Evolutionary conservation across 345 rosid genomes (phyloP).

Genomic region (Aquilaria yunnanensis): DNA sequence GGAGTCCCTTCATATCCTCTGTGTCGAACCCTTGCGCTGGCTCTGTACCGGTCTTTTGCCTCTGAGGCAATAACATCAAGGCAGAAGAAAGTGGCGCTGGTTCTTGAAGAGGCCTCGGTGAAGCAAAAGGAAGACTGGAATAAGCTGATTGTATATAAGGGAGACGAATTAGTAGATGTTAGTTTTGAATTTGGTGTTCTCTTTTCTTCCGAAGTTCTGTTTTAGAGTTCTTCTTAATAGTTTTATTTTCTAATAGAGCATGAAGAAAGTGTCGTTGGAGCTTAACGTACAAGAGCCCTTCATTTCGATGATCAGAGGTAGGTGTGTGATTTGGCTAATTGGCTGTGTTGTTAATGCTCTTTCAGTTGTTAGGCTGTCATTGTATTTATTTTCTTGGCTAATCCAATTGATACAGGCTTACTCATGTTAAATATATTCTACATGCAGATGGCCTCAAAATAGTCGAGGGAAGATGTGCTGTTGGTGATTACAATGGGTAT

Average conservation of each 20-base stretch:
- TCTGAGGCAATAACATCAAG: slow-evolving; percentile 23
- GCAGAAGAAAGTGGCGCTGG: slow-evolving; percentile 17
- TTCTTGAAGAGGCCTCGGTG: slow-evolving; percentile 16
- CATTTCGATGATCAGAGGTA: slow-evolving; percentile 43
- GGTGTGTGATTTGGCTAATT: background rate
- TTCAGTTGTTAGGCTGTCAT: too few species aligned
- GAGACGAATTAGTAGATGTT: slow-evolving; percentile 36
- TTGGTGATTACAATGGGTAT: slow-evolving; percentile 31
- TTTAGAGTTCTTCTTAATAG: slow-evolving; percentile 2
- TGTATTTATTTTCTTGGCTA: background rate
- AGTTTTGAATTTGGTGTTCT: slow-evolving; percentile 3
- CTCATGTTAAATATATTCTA: slow-evolving; percentile 10
- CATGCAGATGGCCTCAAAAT: slow-evolving; percentile 41
- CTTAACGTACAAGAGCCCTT: slow-evolving; percentile 47
- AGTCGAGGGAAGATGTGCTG: slow-evolving; percentile 43
- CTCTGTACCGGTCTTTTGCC: slow-evolving; percentile 30
- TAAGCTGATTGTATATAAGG: slow-evolving; percentile 25
- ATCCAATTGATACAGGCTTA: slow-evolving; percentile 1
- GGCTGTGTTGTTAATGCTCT: background rate
- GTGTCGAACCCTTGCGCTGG: slow-evolving; percentile 40
- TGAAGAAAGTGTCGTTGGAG: slow-evolving; percentile 27
- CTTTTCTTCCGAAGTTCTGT: background rate
- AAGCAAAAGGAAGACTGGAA: slow-evolving; percentile 36
- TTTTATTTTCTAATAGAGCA: slow-evolving; percentile 22
- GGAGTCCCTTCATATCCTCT: slow-evolving; percentile 52